A percentile compares a stretch with the other conserved stretches of the same genome.
phyloP scores from a whole-genome alignment of 2,329 filamentous ascomycete species.

The Biscogniauxia mediterranea region DNA sequence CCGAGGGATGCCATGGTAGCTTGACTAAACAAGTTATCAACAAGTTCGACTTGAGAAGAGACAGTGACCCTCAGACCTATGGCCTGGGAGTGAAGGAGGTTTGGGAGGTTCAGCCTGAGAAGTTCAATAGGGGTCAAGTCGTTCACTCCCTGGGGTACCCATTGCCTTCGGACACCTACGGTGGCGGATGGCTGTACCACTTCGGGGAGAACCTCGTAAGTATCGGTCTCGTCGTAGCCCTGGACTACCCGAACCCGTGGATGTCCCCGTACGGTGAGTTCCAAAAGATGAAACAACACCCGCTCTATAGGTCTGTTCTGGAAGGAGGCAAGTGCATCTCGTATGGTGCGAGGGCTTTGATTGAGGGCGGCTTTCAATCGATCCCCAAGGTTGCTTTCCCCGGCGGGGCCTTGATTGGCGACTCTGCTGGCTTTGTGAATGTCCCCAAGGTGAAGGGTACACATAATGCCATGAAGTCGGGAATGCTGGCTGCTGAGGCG shows the following conservation, averaged over 20 bases:
- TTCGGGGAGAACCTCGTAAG: slow-evolving; percentile 97
- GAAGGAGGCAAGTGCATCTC: slow-evolving; percentile 97
- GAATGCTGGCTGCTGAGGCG: slow-evolving; percentile 93
- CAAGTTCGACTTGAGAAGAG: slow-evolving; percentile 85
- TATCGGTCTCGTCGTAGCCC: slow-evolving; percentile 84
- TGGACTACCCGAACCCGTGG: slow-evolving; percentile 98
- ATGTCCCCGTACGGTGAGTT: slow-evolving; percentile 94
- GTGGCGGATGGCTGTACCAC: slow-evolving; percentile 99
- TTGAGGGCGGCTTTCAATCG: slow-evolving; percentile 95
- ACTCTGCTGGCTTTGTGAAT: slow-evolving; percentile 95
- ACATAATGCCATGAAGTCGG: slow-evolving; percentile 95
- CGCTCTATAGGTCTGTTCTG: slow-evolving; percentile 81
- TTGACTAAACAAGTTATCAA: slow-evolving; percentile 92
- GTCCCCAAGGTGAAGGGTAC: slow-evolving; percentile 98
- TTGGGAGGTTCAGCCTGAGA: slow-evolving; percentile 92
- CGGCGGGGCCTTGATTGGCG: slow-evolving; percentile 90
- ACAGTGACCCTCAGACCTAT: slow-evolving; percentile 94
- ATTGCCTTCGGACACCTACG: slow-evolving; percentile 83
- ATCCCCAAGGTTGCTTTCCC: slow-evolving; percentile 97
- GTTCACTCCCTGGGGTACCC: slow-evolving; percentile 93
- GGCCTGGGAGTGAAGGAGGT: slow-evolving; percentile 94
- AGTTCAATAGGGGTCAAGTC: slow-evolving; percentile 83
- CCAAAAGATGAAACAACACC: slow-evolving; percentile 97
- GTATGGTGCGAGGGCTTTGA: slow-evolving; percentile 86
- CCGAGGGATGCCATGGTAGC: slow-evolving; percentile 93